Base-by-base conservation (phyloP, 129 eudicot genomes). In the Flaveria bidentis region DNA sequence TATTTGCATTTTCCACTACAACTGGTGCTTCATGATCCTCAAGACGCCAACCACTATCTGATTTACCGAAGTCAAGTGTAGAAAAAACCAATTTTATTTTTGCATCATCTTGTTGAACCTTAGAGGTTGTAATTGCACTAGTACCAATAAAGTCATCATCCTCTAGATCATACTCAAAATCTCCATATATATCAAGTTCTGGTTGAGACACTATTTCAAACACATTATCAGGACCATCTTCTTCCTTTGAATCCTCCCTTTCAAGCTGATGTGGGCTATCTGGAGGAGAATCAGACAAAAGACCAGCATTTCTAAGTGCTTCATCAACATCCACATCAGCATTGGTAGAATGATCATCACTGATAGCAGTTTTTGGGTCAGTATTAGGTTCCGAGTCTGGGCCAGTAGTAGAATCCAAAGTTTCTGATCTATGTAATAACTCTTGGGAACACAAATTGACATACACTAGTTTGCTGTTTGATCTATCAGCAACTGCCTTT, bases 121-220 rank as follows among this genome's bases (percentile, higher is more conserved):
- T 80, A 20, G 90, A 82, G 39, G 67, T 65, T 46, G 86, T 93
- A 22, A 85, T 26, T 64, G 86, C 74, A 78, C 62, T 72, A 49
- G 85, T 90, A 77, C 91, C 88, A 71, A 88, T 78, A 69, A 85
- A 84, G 82, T 90, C 92, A 1, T 90, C 93, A 67, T 91, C 98
- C 72, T 93, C 96, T 78, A 93, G 71, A 88, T 87, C 89, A 84
- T 93, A 93, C 83, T 88, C 97, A 72, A 88, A 90, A 81, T 93
- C 98, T 26, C 97, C 98, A 63, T 93, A 93, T 47, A 93, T 93
- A 84, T 93, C 97, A 49, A 93, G 84, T 26, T 93, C 98, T 47
- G 93, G 91, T 76, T 85, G 86, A 64, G 85, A 51, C 63, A 91
- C 98, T 52, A 88, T 82, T 80, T 93, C 97, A 77, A 93, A 78